These are phyloP conservation scores for Ophiostoma sp. DNA, from an alignment of 2,329 filamentous ascomycete genomes.

Conservation along the genomic window DNA sequence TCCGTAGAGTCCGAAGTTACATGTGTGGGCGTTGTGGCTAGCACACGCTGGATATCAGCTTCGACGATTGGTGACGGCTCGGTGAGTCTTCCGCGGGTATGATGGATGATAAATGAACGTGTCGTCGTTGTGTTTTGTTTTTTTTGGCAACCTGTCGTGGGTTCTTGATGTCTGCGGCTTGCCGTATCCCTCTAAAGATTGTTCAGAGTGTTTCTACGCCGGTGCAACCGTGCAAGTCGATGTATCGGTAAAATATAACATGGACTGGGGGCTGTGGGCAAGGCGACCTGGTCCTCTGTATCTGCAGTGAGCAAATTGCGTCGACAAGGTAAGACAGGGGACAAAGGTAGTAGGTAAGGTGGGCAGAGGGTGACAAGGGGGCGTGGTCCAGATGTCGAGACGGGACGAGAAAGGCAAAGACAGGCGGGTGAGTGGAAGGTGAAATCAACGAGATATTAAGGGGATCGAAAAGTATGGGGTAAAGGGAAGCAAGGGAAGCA, in stretches of 20 bases:
- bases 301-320: neutral
- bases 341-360: neutral
- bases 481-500: neutral
- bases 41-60: neutral
- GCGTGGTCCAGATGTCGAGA: constrained; percentile 2
- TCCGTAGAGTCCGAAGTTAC: constrained; percentile 1
- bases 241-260: constrained; percentile 8
- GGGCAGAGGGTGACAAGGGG: neutral
- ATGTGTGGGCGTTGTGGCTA: constrained; percentile 6
- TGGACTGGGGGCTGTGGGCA: neutral
- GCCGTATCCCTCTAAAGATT: neutral
- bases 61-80: neutral
- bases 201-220: neutral
- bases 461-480: constrained; percentile 14
- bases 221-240: constrained; percentile 14
- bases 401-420: neutral
- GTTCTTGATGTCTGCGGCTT: constrained; percentile 3
- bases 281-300: neutral
- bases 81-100: neutral
- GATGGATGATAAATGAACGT: constrained; percentile 1
- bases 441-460: constrained; percentile 8
- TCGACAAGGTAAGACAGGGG: neutral
- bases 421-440: neutral
- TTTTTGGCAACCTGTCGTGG: neutral
- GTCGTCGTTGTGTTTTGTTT: neutral